Evolutionary conservation across 352 stramenopile species (phyloP), one percentile per base, ranked within the genome.

Genomic region (Globisporangium mamillatum): DNA sequence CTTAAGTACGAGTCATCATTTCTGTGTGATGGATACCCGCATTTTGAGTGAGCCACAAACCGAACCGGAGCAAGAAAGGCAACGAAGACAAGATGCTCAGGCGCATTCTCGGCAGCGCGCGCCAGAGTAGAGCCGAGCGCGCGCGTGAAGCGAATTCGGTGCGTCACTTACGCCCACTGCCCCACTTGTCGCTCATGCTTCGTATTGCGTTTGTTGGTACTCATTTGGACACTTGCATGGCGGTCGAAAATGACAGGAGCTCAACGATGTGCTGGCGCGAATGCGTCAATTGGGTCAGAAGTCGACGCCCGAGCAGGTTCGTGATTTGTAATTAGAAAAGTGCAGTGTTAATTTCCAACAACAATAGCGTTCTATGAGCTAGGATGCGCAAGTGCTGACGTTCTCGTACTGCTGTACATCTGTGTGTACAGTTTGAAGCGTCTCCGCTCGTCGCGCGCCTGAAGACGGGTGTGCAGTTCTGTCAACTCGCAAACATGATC

Each of bases 401-500:
- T 20, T 9, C 44, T 2, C 18, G 10, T 57, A 22, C 9, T 50
- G 27, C 44, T 67, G 14, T 60, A 34, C 20, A 36, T 44, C 12
- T 29, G 24, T 2, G 10, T 57, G 18, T 44, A 12, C 22, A 93
- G 84, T 93, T 93, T 56, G 79, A 90, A 63, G 74, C 79, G 53
- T 93, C 84, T 14, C 69, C 82, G 10, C 72, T 93, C 53, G 82
- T 93, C 63, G 67, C 71, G 24, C 83, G 73, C 2, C 69, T 93
- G 29, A 73, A 74, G 59, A 81, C 69, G n/a, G 80, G 80, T n/a
- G 66, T 76, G 32, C 81, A 93, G 69, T 82, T 86, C 50, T 90
- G 87, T 50, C 81, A 83, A 2, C 68, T 95, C 18, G 88, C 80
- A 60, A 92, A 93, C 69, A 88, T 93, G 77, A 92, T 95, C 62